A percentile compares a stretch with the other conserved stretches of the same genome.
phyloP scores from a whole-genome alignment of 169 alveolate genomes.

The Plasmodium vivax region DNA sequence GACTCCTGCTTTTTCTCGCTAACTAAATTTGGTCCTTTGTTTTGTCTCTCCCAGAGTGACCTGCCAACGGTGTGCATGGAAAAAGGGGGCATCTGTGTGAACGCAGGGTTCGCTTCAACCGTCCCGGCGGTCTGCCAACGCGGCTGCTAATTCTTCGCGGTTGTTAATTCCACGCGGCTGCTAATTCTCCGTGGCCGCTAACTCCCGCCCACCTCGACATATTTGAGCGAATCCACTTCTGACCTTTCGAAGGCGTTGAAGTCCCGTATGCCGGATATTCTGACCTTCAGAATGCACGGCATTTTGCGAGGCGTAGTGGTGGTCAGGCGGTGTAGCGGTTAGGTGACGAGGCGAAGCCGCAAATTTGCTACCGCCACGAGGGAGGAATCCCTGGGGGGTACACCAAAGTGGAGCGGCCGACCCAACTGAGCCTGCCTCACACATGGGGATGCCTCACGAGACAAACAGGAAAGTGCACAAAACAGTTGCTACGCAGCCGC shows the following conservation, averaged over 20 bases:
- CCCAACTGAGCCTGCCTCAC: neutral
- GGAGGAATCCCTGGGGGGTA: neutral
- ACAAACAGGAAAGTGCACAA: neutral
- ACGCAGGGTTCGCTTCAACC: neutral
- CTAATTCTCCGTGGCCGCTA: no score
- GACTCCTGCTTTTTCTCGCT: neutral
- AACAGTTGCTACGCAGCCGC: neutral
- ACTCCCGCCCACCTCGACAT: constrained; percentile 33
- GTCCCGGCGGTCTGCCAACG: neutral
- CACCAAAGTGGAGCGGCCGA: neutral
- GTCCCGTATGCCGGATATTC: constrained; percentile 71
- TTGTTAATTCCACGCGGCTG: neutral
- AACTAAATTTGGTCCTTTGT: constrained; percentile 68
- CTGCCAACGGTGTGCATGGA: neutral
- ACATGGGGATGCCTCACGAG: neutral
- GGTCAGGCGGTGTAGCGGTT: neutral
- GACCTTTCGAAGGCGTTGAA: constrained; percentile 57
- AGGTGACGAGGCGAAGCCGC: neutral
- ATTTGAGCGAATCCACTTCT: constrained; percentile 67
- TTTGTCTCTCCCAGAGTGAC: constrained; percentile 73
- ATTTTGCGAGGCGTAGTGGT: neutral
- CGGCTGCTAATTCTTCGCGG: neutral
- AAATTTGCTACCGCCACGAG: neutral
- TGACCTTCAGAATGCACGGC: constrained; percentile 71
- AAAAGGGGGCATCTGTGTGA: neutral